Evolutionary conservation across 805 yeast species (phyloP), one percentile per base, ranked within the genome.

Genomic region (Zygosaccharomyces gambellarensis): DNA sequence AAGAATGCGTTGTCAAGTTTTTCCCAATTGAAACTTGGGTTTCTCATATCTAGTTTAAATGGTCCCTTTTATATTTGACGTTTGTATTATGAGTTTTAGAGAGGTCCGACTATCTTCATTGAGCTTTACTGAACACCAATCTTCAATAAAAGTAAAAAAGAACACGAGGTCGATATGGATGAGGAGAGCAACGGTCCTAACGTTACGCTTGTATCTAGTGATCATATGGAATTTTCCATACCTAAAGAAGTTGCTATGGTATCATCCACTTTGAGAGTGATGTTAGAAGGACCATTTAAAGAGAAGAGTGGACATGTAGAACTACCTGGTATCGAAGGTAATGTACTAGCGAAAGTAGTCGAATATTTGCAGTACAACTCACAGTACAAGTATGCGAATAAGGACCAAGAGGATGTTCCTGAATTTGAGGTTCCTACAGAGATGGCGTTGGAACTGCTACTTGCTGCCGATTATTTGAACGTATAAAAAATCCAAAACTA

Each of bases 351-450:
- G 54, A 87, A 88, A 58, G 83, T 92, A 9, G 85, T 87, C 38
- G 97, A 92, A 58, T 92, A 94, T 59, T 69, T 92, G 30, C 82
- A 86, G 63, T 90, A 87, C 62, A 81, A 86, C 58, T 65, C 76
- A 51, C 83, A 86, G 58, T 87, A 87, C 63, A 79, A 75, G 53
- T 81, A 79, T 44, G 77, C 74, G 0, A 77, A 72, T 30, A 56
- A 63, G 5, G 70, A 67, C 23, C 57, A 50, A 6, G 80, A 78
- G 3, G 83, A 79, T 44, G 79, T 86, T 5, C 96, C 96, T 0
- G 94, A 87, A 48, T 94, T 94, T 67, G 85, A 86, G 32, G 81
- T 94, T 2, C 97, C 98, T 1, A 90, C 97, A 0, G 97, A 89
- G 57, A 78, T 92, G 80, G 96, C 98, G 0, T 71, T 92, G 53